These are phyloP conservation scores for Posidonia oceanica DNA, from an alignment of 116 monocot species.

Conservation along the genomic window DNA sequence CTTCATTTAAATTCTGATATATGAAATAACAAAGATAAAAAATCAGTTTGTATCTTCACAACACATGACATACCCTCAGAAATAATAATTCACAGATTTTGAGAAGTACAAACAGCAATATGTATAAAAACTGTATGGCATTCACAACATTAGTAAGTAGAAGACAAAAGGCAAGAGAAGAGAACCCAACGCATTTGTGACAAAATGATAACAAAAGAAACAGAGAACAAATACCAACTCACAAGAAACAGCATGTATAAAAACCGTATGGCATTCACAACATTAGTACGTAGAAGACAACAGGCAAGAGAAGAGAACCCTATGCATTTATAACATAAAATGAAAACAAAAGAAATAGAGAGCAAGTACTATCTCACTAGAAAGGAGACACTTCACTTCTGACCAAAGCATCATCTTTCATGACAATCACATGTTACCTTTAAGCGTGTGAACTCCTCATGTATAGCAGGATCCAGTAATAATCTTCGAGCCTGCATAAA, in stretches of 20 bases:
- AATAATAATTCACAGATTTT: neutral
- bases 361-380: too few species aligned
- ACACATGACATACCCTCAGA: neutral
- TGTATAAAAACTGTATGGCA: neutral
- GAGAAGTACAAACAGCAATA: neutral
- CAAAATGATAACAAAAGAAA: too few species aligned
- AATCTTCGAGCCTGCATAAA: constrained; percentile 66
- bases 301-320: neutral
- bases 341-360: too few species aligned
- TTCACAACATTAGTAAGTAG: neutral
- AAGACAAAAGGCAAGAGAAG: neutral
- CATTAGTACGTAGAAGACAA: neutral
- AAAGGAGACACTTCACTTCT: neutral
- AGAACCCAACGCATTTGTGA: too few species aligned
- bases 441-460: constrained; percentile 92
- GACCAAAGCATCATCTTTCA: neutral
- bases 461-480: constrained; percentile 94
- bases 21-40: neutral
- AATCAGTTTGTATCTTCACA: neutral
- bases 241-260: neutral
- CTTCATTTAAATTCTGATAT: constrained; percentile 33
- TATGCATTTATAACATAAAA: too few species aligned
- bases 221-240: too few species aligned
- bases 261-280: neutral
- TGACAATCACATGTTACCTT: constrained; percentile 40